phyloP scores from a whole-genome alignment of 2,329 filamentous ascomycete species.

The Monascus ruber region DNA sequence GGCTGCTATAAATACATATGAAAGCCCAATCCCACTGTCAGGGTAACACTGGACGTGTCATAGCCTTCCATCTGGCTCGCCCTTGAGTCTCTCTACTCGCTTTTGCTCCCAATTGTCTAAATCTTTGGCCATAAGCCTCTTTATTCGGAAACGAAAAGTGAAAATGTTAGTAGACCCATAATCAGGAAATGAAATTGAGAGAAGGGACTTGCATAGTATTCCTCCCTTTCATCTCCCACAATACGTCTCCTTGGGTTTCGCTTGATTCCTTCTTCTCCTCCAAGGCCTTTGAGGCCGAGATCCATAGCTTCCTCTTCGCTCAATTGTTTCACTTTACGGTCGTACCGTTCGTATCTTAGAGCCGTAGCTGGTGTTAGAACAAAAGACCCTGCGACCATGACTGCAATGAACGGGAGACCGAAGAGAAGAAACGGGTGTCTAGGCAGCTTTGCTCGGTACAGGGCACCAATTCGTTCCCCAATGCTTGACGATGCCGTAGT shows the following conservation, averaged over 20 bases:
- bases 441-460: constrained; percentile 64
- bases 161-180: no score
- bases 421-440: constrained; percentile 85
- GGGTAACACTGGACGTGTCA: constrained; percentile 23
- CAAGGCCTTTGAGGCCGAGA: constrained; percentile 53
- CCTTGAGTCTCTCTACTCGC: constrained; percentile 76
- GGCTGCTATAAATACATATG: no score
- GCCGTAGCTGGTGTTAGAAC: constrained; percentile 90
- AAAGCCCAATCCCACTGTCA: no score
- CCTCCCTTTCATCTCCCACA: constrained; percentile 32
- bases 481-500: constrained; percentile 40
- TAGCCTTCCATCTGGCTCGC: constrained; percentile 78
- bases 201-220: constrained; percentile 33
- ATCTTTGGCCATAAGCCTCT: constrained; percentile 78
- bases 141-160: constrained; percentile 5
- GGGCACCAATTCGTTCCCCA: constrained; percentile 56
- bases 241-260: constrained; percentile 34
- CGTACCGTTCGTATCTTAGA: constrained; percentile 83
- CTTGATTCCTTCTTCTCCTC: constrained; percentile 66
- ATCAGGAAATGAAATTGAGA: background rate
- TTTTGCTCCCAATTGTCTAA: constrained; percentile 96
- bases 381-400: constrained; percentile 88
- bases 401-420: constrained; percentile 79
- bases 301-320: constrained; percentile 78
- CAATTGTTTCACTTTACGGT: constrained; percentile 77